Percentiles rank a stretch among this genome's conserved stretches.
Conservation (phyloP, 78 protist species). For the Monosiga brevicollis region DNA sequence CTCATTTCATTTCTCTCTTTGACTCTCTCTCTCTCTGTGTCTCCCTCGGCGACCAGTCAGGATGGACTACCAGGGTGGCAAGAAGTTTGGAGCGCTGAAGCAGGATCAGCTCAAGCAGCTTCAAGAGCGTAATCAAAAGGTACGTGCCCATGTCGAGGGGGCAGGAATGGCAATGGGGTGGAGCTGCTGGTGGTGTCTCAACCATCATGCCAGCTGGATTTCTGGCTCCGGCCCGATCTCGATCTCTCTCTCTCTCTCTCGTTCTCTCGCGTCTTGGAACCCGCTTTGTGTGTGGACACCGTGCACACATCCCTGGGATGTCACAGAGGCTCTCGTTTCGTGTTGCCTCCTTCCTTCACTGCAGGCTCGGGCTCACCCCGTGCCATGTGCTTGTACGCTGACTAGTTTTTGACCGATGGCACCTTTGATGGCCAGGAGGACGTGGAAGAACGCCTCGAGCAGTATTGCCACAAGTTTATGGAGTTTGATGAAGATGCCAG, state of each 20-base stretch:
- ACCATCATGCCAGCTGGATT: neutral
- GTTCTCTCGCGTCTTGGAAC: too few relatives aligned
- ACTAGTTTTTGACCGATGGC: neutral
- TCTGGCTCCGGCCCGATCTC: neutral
- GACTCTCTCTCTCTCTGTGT: neutral
- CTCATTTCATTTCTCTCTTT: neutral
- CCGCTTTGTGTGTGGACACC: too few relatives aligned
- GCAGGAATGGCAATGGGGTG: neutral
- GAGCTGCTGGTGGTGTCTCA: too few relatives aligned
- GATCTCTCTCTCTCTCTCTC: too few relatives aligned
- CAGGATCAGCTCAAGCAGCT: neutral
- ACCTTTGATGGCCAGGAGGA: neutral
- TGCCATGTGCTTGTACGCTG: neutral
- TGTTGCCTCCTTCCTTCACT: too few relatives aligned
- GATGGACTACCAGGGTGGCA: neutral
- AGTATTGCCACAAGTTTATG: neutral
- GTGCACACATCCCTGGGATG: neutral
- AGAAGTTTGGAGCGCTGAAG: neutral
- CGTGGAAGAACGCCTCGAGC: neutral
- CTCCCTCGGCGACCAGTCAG: neutral
- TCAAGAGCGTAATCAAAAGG: neutral
- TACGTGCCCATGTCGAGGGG: neutral
- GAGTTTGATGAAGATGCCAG: neutral
- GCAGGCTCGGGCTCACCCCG: neutral
- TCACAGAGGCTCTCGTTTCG: too few relatives aligned